Conservation (phyloP, 1,139 yeast genomes). For the Protomyces inouyei region DNA sequence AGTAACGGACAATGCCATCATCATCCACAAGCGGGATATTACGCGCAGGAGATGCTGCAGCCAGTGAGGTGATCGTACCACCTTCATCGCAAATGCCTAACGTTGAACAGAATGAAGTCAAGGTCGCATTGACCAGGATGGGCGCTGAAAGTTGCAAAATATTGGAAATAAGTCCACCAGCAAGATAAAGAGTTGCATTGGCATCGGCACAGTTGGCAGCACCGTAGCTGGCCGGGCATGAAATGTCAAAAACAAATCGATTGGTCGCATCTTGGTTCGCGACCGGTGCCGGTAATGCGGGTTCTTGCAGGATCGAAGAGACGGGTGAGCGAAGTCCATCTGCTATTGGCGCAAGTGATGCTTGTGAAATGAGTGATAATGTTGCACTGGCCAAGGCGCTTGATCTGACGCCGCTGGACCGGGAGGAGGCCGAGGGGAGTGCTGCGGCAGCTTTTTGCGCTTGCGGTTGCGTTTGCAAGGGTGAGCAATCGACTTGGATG, state of each 20-base stretch:
- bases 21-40: conserved; percentile 18
- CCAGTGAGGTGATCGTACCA: conserved; percentile 10
- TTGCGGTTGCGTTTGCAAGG: background rate
- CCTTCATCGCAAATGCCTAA: background rate
- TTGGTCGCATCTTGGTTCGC: conserved; percentile 1
- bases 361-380: background rate
- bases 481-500: conserved; percentile 8
- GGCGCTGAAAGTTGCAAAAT: background rate
- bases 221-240: conserved; percentile 1
- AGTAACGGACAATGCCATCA: conserved; percentile 20
- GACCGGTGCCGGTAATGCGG: conserved; percentile 5
- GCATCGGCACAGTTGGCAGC: background rate
- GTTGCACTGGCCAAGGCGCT: background rate
- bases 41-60: conserved; percentile 28
- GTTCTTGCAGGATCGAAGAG: conserved; percentile 1
- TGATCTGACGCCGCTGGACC: background rate
- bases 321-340: conserved; percentile 15
- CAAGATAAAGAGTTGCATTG: background rate
- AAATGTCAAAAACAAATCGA: conserved; percentile 1
- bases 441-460: background rate
- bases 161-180: conserved; percentile 17
- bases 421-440: background rate
- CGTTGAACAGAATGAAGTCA: conserved; percentile 5
- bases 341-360: background rate
- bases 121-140: conserved; percentile 11